phyloP scores from a whole-genome alignment of 805 yeast species.

The Lachancea mirantina region DNA sequence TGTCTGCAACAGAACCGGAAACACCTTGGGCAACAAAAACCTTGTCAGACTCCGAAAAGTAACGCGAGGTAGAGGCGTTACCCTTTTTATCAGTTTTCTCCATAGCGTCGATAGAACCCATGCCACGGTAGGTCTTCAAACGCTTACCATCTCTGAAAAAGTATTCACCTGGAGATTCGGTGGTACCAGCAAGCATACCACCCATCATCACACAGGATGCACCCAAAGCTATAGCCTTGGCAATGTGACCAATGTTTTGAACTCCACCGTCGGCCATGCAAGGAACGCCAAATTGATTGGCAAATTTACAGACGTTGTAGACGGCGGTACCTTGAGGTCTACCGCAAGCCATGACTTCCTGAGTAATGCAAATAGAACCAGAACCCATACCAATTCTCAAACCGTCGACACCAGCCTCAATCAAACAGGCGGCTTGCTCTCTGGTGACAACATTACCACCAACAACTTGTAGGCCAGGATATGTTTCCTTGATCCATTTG shows the following conservation, averaged over 20 bases:
- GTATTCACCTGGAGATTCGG: constrained; percentile 97
- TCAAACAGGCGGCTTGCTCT: constrained; percentile 95
- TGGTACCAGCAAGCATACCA: constrained; percentile 96
- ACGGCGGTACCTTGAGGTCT: constrained; percentile 99
- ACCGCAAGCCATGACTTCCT: constrained; percentile 99
- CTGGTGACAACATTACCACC: constrained; percentile 99
- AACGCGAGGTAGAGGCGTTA: constrained; percentile 96
- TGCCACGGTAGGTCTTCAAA: constrained; percentile 95
- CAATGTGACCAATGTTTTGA: constrained; percentile 96
- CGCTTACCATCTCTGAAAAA: constrained; percentile 97
- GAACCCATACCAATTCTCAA: constrained; percentile 99
- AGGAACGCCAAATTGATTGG: constrained; percentile 94
- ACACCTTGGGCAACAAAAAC: constrained; percentile 99
- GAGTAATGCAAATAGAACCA: constrained; percentile 98
- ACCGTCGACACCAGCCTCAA: constrained; percentile 95
- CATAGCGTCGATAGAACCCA: constrained; percentile 99
- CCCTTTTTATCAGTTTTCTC: constrained; percentile 80
- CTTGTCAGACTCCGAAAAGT: constrained; percentile 91
- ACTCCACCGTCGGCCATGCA: constrained; percentile 99
- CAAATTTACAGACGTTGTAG: constrained; percentile 86
- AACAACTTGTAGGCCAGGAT: constrained; percentile 77
- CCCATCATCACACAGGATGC: constrained; percentile 99
- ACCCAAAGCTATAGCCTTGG: constrained; percentile 94
- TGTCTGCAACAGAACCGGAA: constrained; percentile 91
- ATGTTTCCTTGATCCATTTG: constrained; percentile 76